Evolutionary conservation across 139 green algal genomes (phyloP).

Genomic region (Chlorella sorokiniana): DNA sequence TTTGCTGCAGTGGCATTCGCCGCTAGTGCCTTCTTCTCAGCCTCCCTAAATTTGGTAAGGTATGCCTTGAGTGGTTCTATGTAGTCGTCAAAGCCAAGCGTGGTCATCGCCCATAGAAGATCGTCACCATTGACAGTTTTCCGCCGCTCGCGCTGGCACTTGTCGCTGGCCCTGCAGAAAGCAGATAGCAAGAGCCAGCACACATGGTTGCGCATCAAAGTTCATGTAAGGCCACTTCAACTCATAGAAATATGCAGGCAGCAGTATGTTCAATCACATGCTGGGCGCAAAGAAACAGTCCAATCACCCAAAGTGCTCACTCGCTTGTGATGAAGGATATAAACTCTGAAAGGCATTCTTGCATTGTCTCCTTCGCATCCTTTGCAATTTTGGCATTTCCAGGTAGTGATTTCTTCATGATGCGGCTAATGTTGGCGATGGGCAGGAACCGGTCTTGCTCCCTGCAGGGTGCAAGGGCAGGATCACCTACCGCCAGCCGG

Average conservation of each 20-base stretch:
- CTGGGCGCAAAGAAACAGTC: background rate
- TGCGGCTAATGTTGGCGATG: constrained; percentile 98
- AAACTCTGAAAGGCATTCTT: constrained; percentile 99
- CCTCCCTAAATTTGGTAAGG: constrained; percentile 94
- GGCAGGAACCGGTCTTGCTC: constrained; percentile 97
- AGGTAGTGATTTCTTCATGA: constrained; percentile 97
- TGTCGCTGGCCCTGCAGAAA: constrained; percentile 92
- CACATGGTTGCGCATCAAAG: background rate
- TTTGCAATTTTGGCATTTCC: constrained; percentile 98
- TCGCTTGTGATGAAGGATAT: constrained; percentile 99
- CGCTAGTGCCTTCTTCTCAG: constrained; percentile 40
- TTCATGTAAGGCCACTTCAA: background rate
- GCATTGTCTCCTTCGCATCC: constrained; percentile 98
- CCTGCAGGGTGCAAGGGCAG: constrained; percentile 27
- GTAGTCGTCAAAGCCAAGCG: constrained; percentile 98
- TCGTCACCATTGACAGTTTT: constrained; percentile 99
- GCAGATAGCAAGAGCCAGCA: background rate
- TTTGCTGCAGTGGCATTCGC: background rate
- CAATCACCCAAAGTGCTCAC: constrained; percentile 60
- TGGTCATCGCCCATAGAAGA: constrained; percentile 97
- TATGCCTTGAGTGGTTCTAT: constrained; percentile 96
- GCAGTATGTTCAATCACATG: background rate
- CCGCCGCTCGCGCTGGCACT: constrained; percentile 97
- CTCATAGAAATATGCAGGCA: background rate
- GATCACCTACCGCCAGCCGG: background rate